Percentiles rank a stretch among this genome's conserved stretches.
Evolutionary conservation across 129 eudicot species (phyloP).

Genomic region (Artemisia annua): DNA sequence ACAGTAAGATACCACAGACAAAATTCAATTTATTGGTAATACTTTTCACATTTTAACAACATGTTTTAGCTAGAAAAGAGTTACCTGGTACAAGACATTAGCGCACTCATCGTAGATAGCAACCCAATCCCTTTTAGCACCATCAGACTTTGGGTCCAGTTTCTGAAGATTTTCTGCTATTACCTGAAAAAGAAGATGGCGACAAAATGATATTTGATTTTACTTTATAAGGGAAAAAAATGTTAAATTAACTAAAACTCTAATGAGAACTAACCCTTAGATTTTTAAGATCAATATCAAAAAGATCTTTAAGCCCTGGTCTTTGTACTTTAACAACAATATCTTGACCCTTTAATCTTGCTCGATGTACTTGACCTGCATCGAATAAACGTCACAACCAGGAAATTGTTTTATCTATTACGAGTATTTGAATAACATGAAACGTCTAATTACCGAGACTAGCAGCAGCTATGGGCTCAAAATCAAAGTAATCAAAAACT

Average conservation of each 20-base stretch:
- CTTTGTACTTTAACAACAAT: slow-evolving; percentile 94
- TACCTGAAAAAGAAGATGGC: slow-evolving; percentile 49
- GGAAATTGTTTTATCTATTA: slow-evolving; percentile 9
- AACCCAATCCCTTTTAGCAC: slow-evolving; percentile 99
- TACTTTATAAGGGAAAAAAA: neutral
- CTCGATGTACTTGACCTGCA: slow-evolving; percentile 99
- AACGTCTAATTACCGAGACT: slow-evolving; percentile 76
- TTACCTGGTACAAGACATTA: slow-evolving; percentile 90
- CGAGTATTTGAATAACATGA: neutral
- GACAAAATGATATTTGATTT: neutral
- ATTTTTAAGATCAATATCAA: slow-evolving; percentile 96
- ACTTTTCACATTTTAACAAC: neutral
- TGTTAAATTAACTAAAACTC: neutral
- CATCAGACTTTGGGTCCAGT: slow-evolving; percentile 97
- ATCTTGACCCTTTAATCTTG: slow-evolving; percentile 80
- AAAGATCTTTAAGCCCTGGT: slow-evolving; percentile 95
- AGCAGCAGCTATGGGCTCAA: slow-evolving; percentile 99
- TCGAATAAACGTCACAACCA: slow-evolving; percentile 8
- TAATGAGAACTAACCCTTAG: slow-evolving; percentile 63
- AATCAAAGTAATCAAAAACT: slow-evolving; percentile 75
- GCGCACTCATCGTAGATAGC: slow-evolving; percentile 99
- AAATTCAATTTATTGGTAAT: neutral
- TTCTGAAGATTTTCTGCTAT: slow-evolving; percentile 97
- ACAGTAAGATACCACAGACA: neutral
- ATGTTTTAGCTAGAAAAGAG: slow-evolving; percentile 15